These are phyloP conservation scores for Amylostereum areolatum DNA, from an alignment of 1,284 basidiomycete genomes.

Conservation along the genomic window DNA sequence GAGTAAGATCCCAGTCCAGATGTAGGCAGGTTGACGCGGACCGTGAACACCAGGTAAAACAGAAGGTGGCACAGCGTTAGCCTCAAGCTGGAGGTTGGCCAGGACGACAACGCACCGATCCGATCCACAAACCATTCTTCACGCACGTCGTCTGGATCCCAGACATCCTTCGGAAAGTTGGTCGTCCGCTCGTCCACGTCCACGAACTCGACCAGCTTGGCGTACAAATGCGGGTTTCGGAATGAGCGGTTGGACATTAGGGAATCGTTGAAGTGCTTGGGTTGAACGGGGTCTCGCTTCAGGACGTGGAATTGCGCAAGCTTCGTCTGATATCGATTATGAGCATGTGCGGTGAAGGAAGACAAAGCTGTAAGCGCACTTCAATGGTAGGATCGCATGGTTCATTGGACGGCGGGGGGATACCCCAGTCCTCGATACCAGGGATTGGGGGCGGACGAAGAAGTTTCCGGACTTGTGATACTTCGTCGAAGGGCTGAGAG, in stretches of 20 bases:
- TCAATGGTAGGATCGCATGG: conserved; percentile 56
- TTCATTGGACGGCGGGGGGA: conserved; percentile 54
- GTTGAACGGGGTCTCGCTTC: conserved; percentile 53
- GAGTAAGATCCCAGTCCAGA: neutral
- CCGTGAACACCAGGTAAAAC: conserved; percentile 6
- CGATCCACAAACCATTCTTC: conserved; percentile 65
- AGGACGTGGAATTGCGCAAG: conserved; percentile 70
- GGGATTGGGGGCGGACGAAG: conserved; percentile 59
- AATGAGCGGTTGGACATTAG: conserved; percentile 87
- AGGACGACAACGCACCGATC: conserved; percentile 46
- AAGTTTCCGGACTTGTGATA: conserved; percentile 45
- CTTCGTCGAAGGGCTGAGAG: conserved; percentile 30
- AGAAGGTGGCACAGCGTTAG: neutral
- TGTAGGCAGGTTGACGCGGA: neutral
- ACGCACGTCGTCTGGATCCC: conserved; percentile 61
- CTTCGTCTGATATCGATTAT: conserved; percentile 53
- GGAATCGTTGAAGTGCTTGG: conserved; percentile 93
- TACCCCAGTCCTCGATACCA: conserved; percentile 71
- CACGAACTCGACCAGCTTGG: conserved; percentile 88
- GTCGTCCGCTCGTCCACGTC: conserved; percentile 82
- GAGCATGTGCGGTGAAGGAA: conserved; percentile 25
- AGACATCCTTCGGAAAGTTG: conserved; percentile 67
- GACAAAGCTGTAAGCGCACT: conserved; percentile 29
- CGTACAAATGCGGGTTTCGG: conserved; percentile 91
- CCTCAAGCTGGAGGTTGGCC: no score